Evolutionary conservation across 352 stramenopile species (phyloP).

Genomic region (Globisporangium canariense): DNA sequence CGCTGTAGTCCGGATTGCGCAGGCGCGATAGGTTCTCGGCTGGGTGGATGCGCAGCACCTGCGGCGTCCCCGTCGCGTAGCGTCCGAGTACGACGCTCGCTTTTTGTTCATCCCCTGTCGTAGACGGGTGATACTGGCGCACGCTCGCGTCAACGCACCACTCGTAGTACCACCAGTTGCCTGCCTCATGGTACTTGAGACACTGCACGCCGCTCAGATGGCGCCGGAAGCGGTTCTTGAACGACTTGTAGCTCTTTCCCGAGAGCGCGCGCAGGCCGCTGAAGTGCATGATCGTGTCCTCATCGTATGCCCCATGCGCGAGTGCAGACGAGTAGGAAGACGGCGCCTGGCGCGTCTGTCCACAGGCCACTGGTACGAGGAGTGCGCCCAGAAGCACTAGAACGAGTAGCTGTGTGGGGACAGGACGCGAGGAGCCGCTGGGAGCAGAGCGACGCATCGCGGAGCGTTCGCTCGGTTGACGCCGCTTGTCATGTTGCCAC

Average conservation of each 20-base stretch:
- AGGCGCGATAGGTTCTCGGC: constrained; percentile 35
- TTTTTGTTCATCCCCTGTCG: constrained; percentile 5
- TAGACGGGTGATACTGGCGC: constrained; percentile 58
- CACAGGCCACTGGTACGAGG: not conserved
- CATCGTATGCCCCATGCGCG: not conserved
- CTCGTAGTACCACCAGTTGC: constrained; percentile 83
- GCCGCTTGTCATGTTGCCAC: constrained; percentile 7
- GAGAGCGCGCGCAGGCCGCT: constrained; percentile 62
- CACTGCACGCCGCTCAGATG: constrained; percentile 49
- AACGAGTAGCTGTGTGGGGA: not conserved
- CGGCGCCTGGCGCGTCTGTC: not conserved
- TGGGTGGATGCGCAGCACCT: constrained; percentile 37
- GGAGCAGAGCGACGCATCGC: not conserved
- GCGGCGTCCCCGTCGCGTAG: constrained; percentile 28
- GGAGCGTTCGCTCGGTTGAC: not conserved
- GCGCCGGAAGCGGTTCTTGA: constrained; percentile 67
- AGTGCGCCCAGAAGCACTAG: not conserved
- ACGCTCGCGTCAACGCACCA: constrained; percentile 74
- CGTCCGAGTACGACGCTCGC: constrained; percentile 42
- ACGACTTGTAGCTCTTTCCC: constrained; percentile 53
- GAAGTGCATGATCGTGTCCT: constrained; percentile 27
- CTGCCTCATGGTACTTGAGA: constrained; percentile 53
- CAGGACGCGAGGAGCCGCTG: not conserved
- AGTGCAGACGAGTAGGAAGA: not conserved
- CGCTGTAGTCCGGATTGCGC: constrained; percentile 43